Evolutionary conservation across 2,329 filamentous ascomycete species (phyloP), one percentile per base, ranked within the genome.

Genomic region (Metarhizium sp.): DNA sequence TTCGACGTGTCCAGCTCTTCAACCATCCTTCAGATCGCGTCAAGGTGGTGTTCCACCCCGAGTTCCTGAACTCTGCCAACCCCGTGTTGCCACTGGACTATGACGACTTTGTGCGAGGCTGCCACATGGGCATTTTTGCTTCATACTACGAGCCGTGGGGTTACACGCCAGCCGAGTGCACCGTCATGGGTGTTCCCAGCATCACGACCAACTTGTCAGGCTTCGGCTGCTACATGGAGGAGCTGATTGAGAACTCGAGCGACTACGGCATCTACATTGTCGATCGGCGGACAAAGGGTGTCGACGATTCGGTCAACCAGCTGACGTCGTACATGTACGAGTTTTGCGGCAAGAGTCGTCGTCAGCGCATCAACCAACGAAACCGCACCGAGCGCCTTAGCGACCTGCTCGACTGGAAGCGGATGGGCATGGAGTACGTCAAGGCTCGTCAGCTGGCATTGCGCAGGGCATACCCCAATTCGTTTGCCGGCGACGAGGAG

Each of bases 141-240:
- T 97, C 94, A 2, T 97, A 97, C 81, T 99, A 99, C 71, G 94
- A 99, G 75, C 94, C 94, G 8, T 99, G 94, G 94, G 94, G 94
- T 49, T 99, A 99, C 73, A 99, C 94, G 2, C 94, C 92, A 0
- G 92, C 94, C 53, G 94, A 97, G 72, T 99, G 94, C 73, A 97
- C 94, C 0, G 94, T 97, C 59, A 97, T 97, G 94, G 94, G 94
- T 64, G 92, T 99, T 45, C 94, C 94, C 47, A 96, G 90, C 72
- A 96, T 99, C 73, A 97, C 94, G 11, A 97, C 92, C 32, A 99
- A 99, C 72, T 77, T 99, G 48, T 97, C 94, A 6, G 94, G 94
- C 20, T 99, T 99, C 66, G 94, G 94, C 51, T 97, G 94, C 74
- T 97, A 99, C 73, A 99, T 99, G 94, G 94, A 99, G 72, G 94